These are phyloP conservation scores for Onygena corvina DNA, from an alignment of 2,329 filamentous ascomycete genomes.

Conservation along the genomic window DNA sequence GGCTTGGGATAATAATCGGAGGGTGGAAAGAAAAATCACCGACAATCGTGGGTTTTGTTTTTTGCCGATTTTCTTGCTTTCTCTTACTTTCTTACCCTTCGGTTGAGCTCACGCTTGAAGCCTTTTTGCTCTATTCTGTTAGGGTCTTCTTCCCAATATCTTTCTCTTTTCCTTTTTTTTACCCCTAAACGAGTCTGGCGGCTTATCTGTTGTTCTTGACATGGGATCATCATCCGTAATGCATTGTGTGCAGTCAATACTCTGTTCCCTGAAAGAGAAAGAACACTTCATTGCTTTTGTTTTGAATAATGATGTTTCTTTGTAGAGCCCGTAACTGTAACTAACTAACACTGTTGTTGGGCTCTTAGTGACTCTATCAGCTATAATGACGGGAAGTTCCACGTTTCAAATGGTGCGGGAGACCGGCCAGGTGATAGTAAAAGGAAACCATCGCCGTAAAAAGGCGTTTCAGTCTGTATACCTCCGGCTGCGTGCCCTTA, in stretches of 20 bases:
- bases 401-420: too few species aligned
- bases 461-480: too few species aligned
- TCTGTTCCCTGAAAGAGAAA: background rate
- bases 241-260: background rate
- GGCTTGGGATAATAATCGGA: background rate
- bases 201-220: background rate
- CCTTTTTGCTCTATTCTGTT: background rate
- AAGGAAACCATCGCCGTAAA: too few species aligned
- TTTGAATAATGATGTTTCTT: too few species aligned
- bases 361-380: too few species aligned
- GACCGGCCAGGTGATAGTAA: too few species aligned
- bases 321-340: too few species aligned
- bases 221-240: background rate
- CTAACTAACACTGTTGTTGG: too few species aligned
- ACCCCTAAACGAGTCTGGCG: background rate
- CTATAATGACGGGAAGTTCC: too few species aligned
- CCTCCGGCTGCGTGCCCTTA: too few species aligned
- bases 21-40: conserved; percentile 1
- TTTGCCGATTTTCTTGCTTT: background rate
- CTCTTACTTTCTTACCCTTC: background rate
- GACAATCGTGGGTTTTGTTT: background rate
- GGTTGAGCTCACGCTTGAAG: background rate
- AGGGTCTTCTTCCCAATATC: background rate
- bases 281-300: background rate
- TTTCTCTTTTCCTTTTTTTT: background rate